Percentiles rank a stretch among this genome's conserved stretches.
Evolutionary conservation across 2,329 filamentous ascomycete species (phyloP).

Genomic region (Pseudocercospora eumusae): DNA sequence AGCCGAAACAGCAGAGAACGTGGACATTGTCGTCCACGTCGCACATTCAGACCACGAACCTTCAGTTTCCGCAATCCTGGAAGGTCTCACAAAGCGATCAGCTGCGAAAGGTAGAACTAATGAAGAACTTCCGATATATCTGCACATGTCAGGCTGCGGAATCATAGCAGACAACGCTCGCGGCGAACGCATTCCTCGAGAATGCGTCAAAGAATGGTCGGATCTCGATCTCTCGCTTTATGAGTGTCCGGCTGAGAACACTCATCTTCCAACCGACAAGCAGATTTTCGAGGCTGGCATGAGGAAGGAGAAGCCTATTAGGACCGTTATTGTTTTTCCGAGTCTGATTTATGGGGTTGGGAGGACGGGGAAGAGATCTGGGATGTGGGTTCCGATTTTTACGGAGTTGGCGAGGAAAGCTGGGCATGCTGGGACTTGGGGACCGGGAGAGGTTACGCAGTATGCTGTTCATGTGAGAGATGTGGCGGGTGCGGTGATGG

Average conservation of each 20-base stretch:
- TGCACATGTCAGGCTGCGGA: slow-evolving; percentile 4
- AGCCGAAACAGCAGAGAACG: background rate
- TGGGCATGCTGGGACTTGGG: slow-evolving; percentile 8
- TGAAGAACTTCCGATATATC: background rate
- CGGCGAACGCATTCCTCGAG: background rate
- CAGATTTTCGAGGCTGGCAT: slow-evolving; percentile 1
- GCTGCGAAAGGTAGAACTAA: background rate
- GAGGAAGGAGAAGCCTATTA: background rate
- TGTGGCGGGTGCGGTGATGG: background rate
- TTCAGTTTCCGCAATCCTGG: slow-evolving; percentile 1
- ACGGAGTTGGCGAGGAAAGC: background rate
- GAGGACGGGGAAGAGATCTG: background rate
- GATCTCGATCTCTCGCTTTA: background rate
- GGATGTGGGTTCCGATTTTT: slow-evolving; percentile 6
- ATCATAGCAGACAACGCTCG: background rate
- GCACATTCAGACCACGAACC: slow-evolving; percentile 3
- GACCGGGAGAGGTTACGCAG: slow-evolving; percentile 1
- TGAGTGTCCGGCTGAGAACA: slow-evolving; percentile 5
- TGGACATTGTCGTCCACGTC: slow-evolving; percentile 7
- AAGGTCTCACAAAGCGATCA: background rate
- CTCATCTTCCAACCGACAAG: background rate
- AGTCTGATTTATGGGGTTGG: slow-evolving; percentile 3
- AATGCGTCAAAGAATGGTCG: slow-evolving; percentile 2
- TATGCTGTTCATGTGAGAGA: slow-evolving; percentile 4
- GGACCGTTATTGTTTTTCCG: background rate